phyloP scores from a whole-genome alignment of 2,329 filamentous ascomycete genomes.

The Xylaria sp. region DNA sequence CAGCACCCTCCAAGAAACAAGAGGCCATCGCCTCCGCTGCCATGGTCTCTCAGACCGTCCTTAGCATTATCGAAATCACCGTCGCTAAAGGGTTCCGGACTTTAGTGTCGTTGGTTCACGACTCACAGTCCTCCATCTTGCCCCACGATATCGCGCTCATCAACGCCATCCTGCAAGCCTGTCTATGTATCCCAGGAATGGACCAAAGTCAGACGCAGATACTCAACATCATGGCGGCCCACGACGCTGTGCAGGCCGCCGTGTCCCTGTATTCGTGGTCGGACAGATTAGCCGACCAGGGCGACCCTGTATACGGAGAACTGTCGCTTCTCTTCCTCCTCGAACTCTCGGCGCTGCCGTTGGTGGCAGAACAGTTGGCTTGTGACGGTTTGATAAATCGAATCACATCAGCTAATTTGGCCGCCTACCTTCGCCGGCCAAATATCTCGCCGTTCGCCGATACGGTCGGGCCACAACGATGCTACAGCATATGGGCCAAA shows the following conservation, averaged over 20 bases:
- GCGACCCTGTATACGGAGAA: conserved; percentile 91
- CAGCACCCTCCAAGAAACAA: conserved; percentile 33
- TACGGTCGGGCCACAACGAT: conserved; percentile 65
- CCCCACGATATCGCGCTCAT: conserved; percentile 85
- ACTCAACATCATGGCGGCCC: conserved; percentile 68
- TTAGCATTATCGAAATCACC: conserved; percentile 79
- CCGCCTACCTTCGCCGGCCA: conserved; percentile 72
- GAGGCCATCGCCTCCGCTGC: conserved; percentile 44
- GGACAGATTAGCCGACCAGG: conserved; percentile 74
- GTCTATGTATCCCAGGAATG: conserved; percentile 76
- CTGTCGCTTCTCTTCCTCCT: conserved; percentile 87
- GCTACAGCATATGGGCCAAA: conserved; percentile 88
- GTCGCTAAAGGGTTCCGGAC: conserved; percentile 82
- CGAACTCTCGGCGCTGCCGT: conserved; percentile 79
- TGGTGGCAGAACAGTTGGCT: conserved; percentile 86
- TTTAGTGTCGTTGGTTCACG: conserved; percentile 80
- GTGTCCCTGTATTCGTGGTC: conserved; percentile 92
- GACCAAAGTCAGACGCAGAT: conserved; percentile 72
- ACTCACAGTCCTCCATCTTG: conserved; percentile 64
- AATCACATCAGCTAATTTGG: conserved; percentile 77
- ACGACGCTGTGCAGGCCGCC: conserved; percentile 78
- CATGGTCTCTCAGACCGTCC: conserved; percentile 61
- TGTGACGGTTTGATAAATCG: conserved; percentile 82
- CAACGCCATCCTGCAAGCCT: conserved; percentile 84
- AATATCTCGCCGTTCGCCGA: conserved; percentile 80